Base-by-base conservation (phyloP, 495 filamentous ascomycete genomes). In the Xylaria curta region DNA sequence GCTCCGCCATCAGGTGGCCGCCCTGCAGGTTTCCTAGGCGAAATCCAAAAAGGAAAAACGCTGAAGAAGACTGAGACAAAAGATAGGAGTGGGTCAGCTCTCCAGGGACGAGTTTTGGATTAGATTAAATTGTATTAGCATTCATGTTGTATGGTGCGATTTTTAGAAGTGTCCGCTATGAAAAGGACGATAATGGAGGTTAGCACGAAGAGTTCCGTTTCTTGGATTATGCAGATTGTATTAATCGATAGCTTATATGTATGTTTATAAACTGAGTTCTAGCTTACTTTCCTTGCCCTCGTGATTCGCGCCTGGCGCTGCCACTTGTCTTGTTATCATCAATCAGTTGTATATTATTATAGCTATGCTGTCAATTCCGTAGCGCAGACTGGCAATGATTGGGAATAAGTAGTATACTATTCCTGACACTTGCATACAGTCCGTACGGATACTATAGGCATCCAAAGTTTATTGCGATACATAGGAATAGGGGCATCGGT, bases 11-110 rank as follows among this genome's bases (percentile, higher is more conserved):
- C 79, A 28, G 83, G 78, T 54, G 84, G 82, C 60, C 82, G 88
- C 51, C 84, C 84, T 26, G 81, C 90, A 36, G 93, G 87, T 15
- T 84, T 98, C 70, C 78, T 98, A 70, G 91, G 89, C 58, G 90
- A 95, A 73, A 97, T 98, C 71, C 91, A 93, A 76, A 84, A 88
- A 69, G 94, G 94, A 62, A 94, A 80, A 78, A 82, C 88, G 17
- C 83, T 98, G 73, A 92, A 82, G 84, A 97, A 97, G 84, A 91
- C 92, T 46, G 85, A 91, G 80, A 97, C 94, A 26, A 94, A 92
- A 76, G 94, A 98, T 78, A 89, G 89, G 81, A 98, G 94, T 82
- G 80, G 72, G 60, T 88, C 91, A 65, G 80, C 86, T 65, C 83
- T 89, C 54, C 90, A 93, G 54, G 94, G 94, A 26, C 89, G 89